Evolutionary conservation across 2,329 filamentous ascomycete genomes (phyloP), one percentile per base, ranked within the genome.

Genomic region (Pseudocercospora crystallina): DNA sequence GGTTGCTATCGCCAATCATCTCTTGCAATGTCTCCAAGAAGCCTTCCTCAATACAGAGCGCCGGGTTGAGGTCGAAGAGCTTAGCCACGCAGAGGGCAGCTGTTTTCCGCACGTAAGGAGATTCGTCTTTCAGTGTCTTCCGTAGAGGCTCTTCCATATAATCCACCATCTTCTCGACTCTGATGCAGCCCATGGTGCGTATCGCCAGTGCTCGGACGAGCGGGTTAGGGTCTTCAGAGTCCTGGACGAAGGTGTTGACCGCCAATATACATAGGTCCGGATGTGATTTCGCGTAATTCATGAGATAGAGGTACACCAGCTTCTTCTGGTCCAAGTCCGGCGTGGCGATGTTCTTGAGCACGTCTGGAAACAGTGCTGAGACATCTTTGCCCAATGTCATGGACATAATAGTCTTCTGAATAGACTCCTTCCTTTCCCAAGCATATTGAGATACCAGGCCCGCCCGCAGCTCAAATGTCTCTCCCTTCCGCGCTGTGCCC

Each of bases 271-370:
- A 99, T 32, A 99, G 84, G 69, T 99, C 94, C 30, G 94, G 94
- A 73, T 99, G 94, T 60, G 92, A 96, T 78, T 99, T 99, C 65
- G 94, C 94, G 73, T 99, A 99, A 74, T 99, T 99, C 94, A 99
- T 99, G 54, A 99, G 78, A 70, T 99, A 99, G 41, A 99, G 80
- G 69, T 99, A 99, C 13, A 99, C 94, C 61, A 99, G 87, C 79
- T 99, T 99, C 83, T 99, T 99, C 78, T 99, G 94, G 71, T 99
- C 94, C 57, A 99, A 76, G 67, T 99, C 94, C 39, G 75, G 79
- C 1, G 94, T 99, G 51, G 94, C 94, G 72, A 99, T 99, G 69
- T 99, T 99, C 81, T 99, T 99, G 59, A 99, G 78, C 31, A 99
- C 94, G 69, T 99, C 94, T 2, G 94, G 94, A 70, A 99, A 99